Evolutionary conservation across 768 basidiomycete genomes (phyloP), one percentile per base, ranked within the genome.

Genomic region (Suillus subalutaceus): DNA sequence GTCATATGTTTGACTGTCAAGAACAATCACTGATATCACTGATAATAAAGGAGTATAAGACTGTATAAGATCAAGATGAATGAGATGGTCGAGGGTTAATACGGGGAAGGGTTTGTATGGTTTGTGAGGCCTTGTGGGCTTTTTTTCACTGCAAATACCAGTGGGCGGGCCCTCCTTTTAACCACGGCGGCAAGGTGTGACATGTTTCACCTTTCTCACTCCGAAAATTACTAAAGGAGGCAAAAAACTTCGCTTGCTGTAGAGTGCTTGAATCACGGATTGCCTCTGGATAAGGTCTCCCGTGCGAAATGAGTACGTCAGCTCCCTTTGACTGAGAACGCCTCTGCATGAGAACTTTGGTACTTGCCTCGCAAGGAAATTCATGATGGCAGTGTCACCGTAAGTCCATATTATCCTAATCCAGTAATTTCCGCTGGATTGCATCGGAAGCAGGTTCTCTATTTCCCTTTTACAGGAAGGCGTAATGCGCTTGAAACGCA

Each of bases 271-370:
- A 59, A 53, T n/a, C n/a, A n/a, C n/a, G 38, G 76, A 77, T 78
- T 74, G 77, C 68, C 53, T 69, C 55, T 56, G 64, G 62, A 68
- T 59, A 70, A 41, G 68, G 58, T 73, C 68, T 65, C 64, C 68
- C 16, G 75, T 78, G 76, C 3, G 75, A 76, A 77, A 37, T 65
- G 68, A 15, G 37, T 76, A 66, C 66, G 77, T 76, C 73, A 78
- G 75, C 73, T 56, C 67, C 58, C 67, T 68, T 68, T 62, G 26
- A 70, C 69, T 62, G 68, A 55, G 30, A 43, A 53, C 59, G 64
- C 63, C 57, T 64, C 13, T 1, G 48, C 4, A 6, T 44, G 30
- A 5, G 20, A 16, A 57, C 35, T 57, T 56, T 69, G 64, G 46
- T 64, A 30, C 61, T 62, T 77, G 53, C 75, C 75, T 56, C 7